These are phyloP conservation scores for Euphorbia peplus DNA, from an alignment of 345 rosid genomes.

Conservation along the genomic window DNA sequence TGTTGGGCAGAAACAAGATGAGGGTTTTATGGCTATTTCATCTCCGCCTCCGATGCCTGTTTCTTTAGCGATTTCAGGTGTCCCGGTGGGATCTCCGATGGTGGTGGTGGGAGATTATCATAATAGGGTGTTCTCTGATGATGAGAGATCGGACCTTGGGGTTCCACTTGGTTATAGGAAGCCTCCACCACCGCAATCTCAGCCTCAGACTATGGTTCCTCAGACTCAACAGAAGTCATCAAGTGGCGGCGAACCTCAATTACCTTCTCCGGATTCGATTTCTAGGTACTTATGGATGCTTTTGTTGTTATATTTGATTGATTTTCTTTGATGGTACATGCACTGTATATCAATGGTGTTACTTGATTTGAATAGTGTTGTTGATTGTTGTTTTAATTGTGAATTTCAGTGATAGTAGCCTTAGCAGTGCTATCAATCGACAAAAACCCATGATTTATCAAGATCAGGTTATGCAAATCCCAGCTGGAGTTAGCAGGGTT, in stretches of 20 bases:
- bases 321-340: background rate
- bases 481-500: slow-evolving; percentile 50
- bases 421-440: slow-evolving; percentile 56
- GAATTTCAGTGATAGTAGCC: slow-evolving; percentile 77
- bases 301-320: background rate
- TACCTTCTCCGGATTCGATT: slow-evolving; percentile 84
- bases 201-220: slow-evolving; percentile 39
- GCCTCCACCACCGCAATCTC: slow-evolving; percentile 39
- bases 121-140: slow-evolving; percentile 64
- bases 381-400: slow-evolving; percentile 29
- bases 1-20: slow-evolving; percentile 42
- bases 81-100: slow-evolving; percentile 33
- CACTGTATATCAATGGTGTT: background rate
- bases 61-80: slow-evolving; percentile 39
- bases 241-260: slow-evolving; percentile 39
- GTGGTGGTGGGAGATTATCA: slow-evolving; percentile 40
- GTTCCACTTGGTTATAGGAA: slow-evolving; percentile 56
- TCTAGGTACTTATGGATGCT: slow-evolving; percentile 55
- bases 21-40: slow-evolving; percentile 36
- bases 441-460: slow-evolving; percentile 64
- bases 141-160: slow-evolving; percentile 90
- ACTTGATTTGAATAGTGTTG: slow-evolving; percentile 24
- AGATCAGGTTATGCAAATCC: slow-evolving; percentile 58
- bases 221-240: slow-evolving; percentile 51
- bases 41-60: slow-evolving; percentile 57